Evolutionary conservation across 257 asterid genomes (phyloP).

Genomic region (Solanum paucissectum): DNA sequence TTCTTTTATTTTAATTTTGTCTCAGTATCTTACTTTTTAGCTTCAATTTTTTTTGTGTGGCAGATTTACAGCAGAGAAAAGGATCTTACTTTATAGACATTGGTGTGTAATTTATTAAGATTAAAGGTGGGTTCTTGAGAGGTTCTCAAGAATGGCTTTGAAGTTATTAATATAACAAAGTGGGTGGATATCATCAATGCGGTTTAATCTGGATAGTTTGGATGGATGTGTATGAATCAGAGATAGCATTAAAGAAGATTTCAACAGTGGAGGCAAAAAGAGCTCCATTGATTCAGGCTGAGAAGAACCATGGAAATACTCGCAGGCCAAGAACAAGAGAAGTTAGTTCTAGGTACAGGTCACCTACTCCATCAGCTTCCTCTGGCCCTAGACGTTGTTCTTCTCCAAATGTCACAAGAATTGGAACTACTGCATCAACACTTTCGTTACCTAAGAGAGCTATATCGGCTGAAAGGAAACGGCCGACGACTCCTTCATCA

Average conservation of each 20-base stretch:
- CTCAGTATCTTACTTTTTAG: conserved; percentile 40
- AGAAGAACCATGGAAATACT: conserved; percentile 49
- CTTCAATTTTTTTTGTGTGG: conserved; percentile 17
- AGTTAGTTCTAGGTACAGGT: conserved; percentile 69
- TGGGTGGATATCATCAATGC: conserved; percentile 38
- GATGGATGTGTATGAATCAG: conserved; percentile 60
- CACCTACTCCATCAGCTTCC: conserved; percentile 49
- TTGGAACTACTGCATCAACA: conserved; percentile 23
- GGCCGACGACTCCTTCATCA: conserved; percentile 46
- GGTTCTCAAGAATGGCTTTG: conserved; percentile 18
- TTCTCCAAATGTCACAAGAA: conserved; percentile 42
- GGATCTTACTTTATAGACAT: conserved; percentile 26
- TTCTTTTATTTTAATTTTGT: conserved; percentile 20
- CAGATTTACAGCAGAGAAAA: conserved; percentile 41
- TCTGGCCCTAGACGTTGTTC: conserved; percentile 47
- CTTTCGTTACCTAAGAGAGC: conserved; percentile 47
- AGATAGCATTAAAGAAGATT: conserved; percentile 37
- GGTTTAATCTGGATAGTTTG: conserved; percentile 36
- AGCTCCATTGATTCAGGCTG: conserved; percentile 42
- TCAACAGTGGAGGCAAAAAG: conserved; percentile 31
- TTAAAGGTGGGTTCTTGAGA: conserved; percentile 20
- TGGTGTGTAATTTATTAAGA: conserved; percentile 17
- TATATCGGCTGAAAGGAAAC: conserved; percentile 60
- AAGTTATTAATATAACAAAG: conserved; percentile 16
- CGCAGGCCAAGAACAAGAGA: conserved; percentile 51